Base-by-base conservation (phyloP, 306 rosid genomes). In the Rosa rugosa region DNA sequence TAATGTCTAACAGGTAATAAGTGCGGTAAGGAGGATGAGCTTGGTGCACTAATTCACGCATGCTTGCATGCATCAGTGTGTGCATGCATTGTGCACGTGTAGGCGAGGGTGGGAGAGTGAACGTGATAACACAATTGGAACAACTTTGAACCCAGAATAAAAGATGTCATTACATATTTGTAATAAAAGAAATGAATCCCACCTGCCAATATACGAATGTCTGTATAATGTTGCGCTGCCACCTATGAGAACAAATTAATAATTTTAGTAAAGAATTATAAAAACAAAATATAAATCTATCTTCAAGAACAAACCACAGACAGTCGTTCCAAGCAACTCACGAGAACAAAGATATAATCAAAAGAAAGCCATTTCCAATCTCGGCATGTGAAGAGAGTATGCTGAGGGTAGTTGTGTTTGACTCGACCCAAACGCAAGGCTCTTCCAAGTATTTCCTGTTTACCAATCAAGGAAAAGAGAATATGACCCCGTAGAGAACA, bases 201-300 rank as follows among this genome's bases (percentile, higher is more conserved):
- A 95, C 99, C 99, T 95, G 99, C 99, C 99, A 95, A 83, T 92
- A 92, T 88, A 92, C 87, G 87, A 92, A 92, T 18, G 96, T 82
- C 79, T 95, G 99, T 73, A 92, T 82, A 79, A 92, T 79, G 86
- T 91, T 95, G 75, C 99, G 96, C 75, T 95, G 97, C 95, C 95
- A 88, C 89, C 99, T 92, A 90, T 85, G 85, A 54, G 56, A 51
- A 47, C 38, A 25, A 13, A 73, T 56, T 78, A 9, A 50, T 36
- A 81, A 41, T 42, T 76, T 67, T 25, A 80, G 45, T 38, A 73
- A 65, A 50, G 71, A 62, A 80, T 59, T 57, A 41, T 62, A 59
- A 44, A 73, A 25, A 69, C 6, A 49, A 69, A 77, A 53, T 20
- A 38, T 38, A 72, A 64, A 45, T 42, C 18, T 38, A 10, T 7